phyloP scores from a whole-genome alignment of 495 filamentous ascomycete genomes.

The Penicillium antarcticum region DNA sequence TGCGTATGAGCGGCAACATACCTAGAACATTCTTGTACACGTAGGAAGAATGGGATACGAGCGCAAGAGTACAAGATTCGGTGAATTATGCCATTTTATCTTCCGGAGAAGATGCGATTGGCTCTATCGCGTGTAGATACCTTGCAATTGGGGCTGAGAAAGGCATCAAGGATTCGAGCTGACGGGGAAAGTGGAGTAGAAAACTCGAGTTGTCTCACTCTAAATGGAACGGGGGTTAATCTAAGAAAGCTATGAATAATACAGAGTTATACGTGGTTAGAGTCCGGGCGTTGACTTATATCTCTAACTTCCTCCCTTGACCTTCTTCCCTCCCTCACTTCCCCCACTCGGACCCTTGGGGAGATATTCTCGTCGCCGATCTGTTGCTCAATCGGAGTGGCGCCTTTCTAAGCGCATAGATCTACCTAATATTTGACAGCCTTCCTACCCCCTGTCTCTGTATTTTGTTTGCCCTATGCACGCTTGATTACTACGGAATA shows the following conservation, averaged over 20 bases:
- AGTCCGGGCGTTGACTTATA: background rate
- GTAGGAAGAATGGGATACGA: conserved; percentile 4
- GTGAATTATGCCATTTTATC: conserved; percentile 6
- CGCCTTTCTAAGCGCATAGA: conserved; percentile 14
- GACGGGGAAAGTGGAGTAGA: conserved; percentile 1
- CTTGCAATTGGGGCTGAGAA: conserved; percentile 19
- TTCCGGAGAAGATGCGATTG: conserved; percentile 21
- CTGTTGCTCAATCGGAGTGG: conserved; percentile 18
- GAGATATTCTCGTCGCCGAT: conserved; percentile 15
- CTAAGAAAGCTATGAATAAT: background rate
- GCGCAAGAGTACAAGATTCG: conserved; percentile 1
- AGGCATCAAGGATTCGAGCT: background rate
- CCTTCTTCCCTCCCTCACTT: conserved; percentile 3
- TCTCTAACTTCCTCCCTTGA: background rate
- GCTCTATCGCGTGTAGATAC: conserved; percentile 2
- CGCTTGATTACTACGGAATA: conserved; percentile 19
- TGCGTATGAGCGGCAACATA: background rate
- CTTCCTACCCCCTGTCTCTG: background rate
- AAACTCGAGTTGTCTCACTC: background rate
- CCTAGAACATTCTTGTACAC: conserved; percentile 2
- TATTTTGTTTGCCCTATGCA: conserved; percentile 13
- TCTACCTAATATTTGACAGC: conserved; percentile 9
- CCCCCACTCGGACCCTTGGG: conserved; percentile 7
- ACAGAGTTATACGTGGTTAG: background rate
- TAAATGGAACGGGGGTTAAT: background rate